phyloP scores from a whole-genome alignment of 2,329 filamentous ascomycete species.

The Stagonosporopsis vannaccii region DNA sequence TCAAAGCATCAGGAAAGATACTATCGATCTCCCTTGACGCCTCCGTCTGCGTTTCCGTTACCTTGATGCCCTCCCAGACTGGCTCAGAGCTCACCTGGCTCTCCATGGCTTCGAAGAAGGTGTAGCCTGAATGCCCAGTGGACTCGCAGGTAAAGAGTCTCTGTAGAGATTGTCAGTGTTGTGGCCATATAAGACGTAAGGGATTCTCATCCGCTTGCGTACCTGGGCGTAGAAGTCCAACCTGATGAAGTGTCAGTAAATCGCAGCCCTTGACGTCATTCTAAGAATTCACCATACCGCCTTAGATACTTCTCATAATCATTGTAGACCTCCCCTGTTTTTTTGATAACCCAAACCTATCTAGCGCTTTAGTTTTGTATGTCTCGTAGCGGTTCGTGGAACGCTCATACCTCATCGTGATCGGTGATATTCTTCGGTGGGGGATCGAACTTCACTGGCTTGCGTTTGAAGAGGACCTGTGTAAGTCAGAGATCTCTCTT shows the following conservation, averaged over 20 bases:
- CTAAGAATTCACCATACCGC: slow-evolving; percentile 64
- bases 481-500: slow-evolving; percentile 25
- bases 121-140: slow-evolving; percentile 88
- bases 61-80: slow-evolving; percentile 34
- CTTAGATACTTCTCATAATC: slow-evolving; percentile 88
- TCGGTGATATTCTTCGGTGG: slow-evolving; percentile 78
- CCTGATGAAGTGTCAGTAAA: slow-evolving; percentile 56
- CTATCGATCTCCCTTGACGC: slow-evolving; percentile 90
- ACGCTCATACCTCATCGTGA: slow-evolving; percentile 74
- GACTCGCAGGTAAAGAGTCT: slow-evolving; percentile 95
- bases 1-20: slow-evolving; percentile 88
- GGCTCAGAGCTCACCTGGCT: slow-evolving; percentile 75
- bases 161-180: slow-evolving; percentile 54
- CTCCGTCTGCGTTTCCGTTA: slow-evolving; percentile 52
- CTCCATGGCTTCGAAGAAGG: slow-evolving; percentile 89
- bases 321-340: slow-evolving; percentile 88
- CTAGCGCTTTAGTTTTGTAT: slow-evolving; percentile 36
- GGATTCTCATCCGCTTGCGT: slow-evolving; percentile 41
- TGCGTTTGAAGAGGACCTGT: slow-evolving; percentile 94
- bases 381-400: slow-evolving; percentile 18
- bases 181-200: background rate
- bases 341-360: slow-evolving; percentile 89
- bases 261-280: slow-evolving; percentile 30
- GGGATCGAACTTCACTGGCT: slow-evolving; percentile 84
- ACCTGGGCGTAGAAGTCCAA: slow-evolving; percentile 95